A percentile compares a stretch with the other conserved stretches of the same genome.
These are phyloP conservation scores for Pharnaceum exiguum DNA, from an alignment of 148 eudicot species.

Conservation along the genomic window DNA sequence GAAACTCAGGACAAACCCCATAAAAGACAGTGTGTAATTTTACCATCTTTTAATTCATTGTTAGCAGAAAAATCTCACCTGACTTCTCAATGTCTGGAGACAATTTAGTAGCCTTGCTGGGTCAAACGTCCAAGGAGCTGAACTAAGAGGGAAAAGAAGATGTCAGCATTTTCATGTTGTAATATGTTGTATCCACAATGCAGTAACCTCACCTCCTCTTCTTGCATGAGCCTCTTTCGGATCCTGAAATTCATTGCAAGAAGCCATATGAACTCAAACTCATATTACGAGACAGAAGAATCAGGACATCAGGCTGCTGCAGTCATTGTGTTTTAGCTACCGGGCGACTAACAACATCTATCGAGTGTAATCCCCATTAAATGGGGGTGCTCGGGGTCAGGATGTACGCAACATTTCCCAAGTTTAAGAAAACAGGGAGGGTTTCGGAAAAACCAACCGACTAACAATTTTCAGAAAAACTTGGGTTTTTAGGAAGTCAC, in stretches of 20 bases:
- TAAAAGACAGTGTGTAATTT: no score
- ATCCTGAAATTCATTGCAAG: conserved; percentile 43
- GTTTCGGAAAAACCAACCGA: no score
- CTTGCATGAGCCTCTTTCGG: conserved; percentile 98
- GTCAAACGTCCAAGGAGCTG: conserved; percentile 99
- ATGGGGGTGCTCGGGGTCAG: no score
- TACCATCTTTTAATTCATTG: not conserved
- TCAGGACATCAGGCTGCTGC: not conserved
- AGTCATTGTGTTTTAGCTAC: no score
- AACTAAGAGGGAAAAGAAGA: conserved; percentile 23
- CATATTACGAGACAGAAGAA: not conserved
- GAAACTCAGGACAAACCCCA: no score
- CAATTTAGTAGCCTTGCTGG: conserved; percentile 68
- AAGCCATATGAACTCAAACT: not conserved
- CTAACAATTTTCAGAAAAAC: no score
- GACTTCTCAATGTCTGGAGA: conserved; percentile 56
- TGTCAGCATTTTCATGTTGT: conserved; percentile 14
- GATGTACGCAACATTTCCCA: no score
- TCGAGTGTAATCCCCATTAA: no score
- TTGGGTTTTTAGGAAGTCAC: no score
- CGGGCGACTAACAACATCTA: no score
- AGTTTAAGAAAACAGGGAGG: no score
- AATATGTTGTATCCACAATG: conserved; percentile 5
- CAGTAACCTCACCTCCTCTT: conserved; percentile 79
- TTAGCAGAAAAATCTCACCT: conserved; percentile 40